Evolutionary conservation across 2,329 filamentous ascomycete genomes (phyloP).

Genomic region (Stemphylium beticola): DNA sequence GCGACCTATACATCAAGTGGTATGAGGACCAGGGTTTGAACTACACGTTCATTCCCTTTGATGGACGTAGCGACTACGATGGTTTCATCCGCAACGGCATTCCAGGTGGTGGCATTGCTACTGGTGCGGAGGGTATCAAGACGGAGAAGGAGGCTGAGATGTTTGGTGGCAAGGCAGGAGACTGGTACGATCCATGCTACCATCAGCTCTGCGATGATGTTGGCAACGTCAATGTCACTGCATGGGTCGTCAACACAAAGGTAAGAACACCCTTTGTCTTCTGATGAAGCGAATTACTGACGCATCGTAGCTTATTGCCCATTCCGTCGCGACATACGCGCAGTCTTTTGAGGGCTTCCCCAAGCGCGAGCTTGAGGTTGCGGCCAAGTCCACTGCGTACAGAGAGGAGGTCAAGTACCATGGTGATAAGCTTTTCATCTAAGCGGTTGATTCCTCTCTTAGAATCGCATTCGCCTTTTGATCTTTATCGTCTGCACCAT

Average conservation of each 20-base stretch:
- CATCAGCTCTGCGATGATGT: conserved; percentile 50
- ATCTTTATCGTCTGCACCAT: neutral
- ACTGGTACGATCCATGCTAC: conserved; percentile 50
- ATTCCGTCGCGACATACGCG: conserved; percentile 47
- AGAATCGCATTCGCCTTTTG: neutral
- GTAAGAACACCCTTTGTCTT: conserved; percentile 15
- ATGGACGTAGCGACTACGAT: conserved; percentile 51
- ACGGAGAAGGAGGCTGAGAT: conserved; percentile 44
- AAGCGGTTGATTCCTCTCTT: neutral
- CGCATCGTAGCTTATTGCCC: conserved; percentile 41
- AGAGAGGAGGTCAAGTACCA: conserved; percentile 37
- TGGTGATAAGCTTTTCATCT: conserved; percentile 44
- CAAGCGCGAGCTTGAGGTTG: conserved; percentile 29
- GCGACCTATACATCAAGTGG: conserved; percentile 49
- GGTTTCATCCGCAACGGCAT: conserved; percentile 51
- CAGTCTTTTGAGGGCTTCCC: conserved; percentile 46
- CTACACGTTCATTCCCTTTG: conserved; percentile 50
- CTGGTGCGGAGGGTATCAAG: conserved; percentile 52
- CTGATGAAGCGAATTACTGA: conserved; percentile 2
- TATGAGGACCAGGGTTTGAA: conserved; percentile 46
- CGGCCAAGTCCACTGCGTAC: conserved; percentile 25
- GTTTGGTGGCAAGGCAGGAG: conserved; percentile 49
- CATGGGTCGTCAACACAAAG: conserved; percentile 49
- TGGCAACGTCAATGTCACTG: conserved; percentile 48
- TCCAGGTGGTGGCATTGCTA: conserved; percentile 50